Conservation (phyloP, 768 basidiomycete genomes). For the Brasilioporus rufonigricans region DNA sequence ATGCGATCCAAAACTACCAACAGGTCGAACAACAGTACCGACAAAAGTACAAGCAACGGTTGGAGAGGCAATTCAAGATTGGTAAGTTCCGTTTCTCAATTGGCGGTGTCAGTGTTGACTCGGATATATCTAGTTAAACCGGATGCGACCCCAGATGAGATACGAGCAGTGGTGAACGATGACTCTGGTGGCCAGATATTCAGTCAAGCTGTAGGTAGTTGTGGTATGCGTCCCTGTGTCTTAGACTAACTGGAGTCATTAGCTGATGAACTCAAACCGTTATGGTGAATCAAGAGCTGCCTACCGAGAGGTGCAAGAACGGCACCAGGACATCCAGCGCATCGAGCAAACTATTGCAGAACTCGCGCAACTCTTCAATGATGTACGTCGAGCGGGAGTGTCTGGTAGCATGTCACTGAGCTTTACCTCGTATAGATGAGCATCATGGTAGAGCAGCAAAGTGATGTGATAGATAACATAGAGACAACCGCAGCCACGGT, state of each 20-base stretch:
- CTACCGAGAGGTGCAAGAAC: conserved; percentile 95
- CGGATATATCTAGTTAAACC: conserved; percentile 66
- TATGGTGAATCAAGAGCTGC: conserved; percentile 87
- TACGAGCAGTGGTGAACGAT: conserved; percentile 83
- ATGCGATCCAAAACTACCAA: conserved; percentile 84
- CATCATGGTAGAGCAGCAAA: conserved; percentile 91
- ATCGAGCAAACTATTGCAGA: conserved; percentile 93
- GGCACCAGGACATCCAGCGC: conserved; percentile 93
- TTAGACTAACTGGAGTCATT: conserved; percentile 30
- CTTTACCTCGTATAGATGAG: conserved; percentile 64
- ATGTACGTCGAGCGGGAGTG: conserved; percentile 48
- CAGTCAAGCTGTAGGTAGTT: conserved; percentile 67
- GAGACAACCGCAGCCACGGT: conserved; percentile 73
- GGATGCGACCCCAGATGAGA: conserved; percentile 86
- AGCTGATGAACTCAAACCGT: conserved; percentile 90
- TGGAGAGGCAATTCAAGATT: conserved; percentile 87
- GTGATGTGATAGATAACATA: conserved; percentile 81
- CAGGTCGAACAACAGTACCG: conserved; percentile 80
- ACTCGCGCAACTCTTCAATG: conserved; percentile 94
- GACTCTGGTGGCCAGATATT: conserved; percentile 84
- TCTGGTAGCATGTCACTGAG: conserved; percentile 1
- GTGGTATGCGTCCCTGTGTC: not conserved
- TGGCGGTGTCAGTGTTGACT: not conserved
- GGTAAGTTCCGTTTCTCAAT: conserved; percentile 42
- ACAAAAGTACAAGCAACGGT: conserved; percentile 71